Conservation (phyloP, 2,329 filamentous ascomycete species). For the Elsinoe australis region DNA sequence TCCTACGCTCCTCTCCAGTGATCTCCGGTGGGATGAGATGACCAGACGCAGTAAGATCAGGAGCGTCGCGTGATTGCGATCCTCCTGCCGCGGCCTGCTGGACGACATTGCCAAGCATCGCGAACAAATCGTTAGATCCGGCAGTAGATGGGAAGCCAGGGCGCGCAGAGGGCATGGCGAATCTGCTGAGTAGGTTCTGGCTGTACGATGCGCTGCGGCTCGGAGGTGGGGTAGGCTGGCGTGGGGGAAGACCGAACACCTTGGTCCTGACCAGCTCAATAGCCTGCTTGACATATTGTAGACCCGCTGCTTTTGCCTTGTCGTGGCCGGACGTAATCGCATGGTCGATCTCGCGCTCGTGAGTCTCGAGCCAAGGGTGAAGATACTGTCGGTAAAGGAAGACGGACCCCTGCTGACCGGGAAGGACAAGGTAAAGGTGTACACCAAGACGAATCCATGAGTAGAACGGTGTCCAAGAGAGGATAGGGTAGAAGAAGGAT, state of each 20-base stretch:
- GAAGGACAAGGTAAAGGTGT: constrained; percentile 91
- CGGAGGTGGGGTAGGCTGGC: constrained; percentile 41
- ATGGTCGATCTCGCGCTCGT: constrained; percentile 82
- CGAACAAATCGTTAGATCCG: constrained; percentile 62
- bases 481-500: constrained; percentile 79
- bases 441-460: constrained; percentile 79
- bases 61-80: constrained; percentile 32
- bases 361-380: constrained; percentile 78
- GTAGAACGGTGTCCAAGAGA: constrained; percentile 91
- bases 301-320: constrained; percentile 64
- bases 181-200: constrained; percentile 73
- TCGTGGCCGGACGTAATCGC: constrained; percentile 79
- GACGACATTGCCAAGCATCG: constrained; percentile 66
- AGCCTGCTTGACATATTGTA: constrained; percentile 47
- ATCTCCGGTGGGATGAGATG: constrained; percentile 65
- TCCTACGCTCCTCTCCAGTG: constrained; percentile 59
- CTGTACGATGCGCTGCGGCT: constrained; percentile 55
- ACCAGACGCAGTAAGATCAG: constrained; percentile 50
- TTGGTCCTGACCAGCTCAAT: constrained; percentile 59
- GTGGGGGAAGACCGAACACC: constrained; percentile 67
- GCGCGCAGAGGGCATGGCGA: constrained; percentile 68
- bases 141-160: constrained; percentile 40
- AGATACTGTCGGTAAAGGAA: constrained; percentile 77
- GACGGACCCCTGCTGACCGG: constrained; percentile 88
- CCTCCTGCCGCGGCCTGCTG: constrained; percentile 38